phyloP scores from a whole-genome alignment of 2,329 filamentous ascomycete genomes.

The Ceratocystis destructans region DNA sequence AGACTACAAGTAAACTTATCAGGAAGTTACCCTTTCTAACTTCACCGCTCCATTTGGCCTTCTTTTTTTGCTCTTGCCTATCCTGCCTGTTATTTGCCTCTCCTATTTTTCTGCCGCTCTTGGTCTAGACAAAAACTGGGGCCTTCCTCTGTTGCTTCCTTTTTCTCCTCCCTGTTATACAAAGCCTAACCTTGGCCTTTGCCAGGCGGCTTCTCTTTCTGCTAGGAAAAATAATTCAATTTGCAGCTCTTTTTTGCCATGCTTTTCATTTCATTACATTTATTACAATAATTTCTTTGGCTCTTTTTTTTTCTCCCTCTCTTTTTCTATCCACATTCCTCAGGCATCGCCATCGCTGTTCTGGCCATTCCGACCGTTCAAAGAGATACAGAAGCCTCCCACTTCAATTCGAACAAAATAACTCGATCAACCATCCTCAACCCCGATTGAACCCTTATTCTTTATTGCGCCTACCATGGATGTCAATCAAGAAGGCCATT shows the following conservation, averaged over 20 bases:
- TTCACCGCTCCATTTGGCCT: not conserved
- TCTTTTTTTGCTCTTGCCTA: not conserved
- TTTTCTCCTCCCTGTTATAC: not conserved
- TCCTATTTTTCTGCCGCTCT: conserved; percentile 6
- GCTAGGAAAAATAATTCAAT: too few relatives aligned
- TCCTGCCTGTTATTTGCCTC: not conserved
- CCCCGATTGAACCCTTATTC: not conserved
- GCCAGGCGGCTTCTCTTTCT: too few relatives aligned
- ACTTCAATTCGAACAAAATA: not conserved
- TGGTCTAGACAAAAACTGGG: conserved; percentile 1
- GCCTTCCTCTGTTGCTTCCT: not conserved
- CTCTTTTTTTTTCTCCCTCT: not conserved
- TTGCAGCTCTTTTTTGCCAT: not conserved
- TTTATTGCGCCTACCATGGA: not conserved
- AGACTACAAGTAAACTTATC: too few relatives aligned
- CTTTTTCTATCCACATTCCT: not conserved
- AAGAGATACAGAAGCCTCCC: not conserved
- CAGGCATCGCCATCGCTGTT: too few relatives aligned
- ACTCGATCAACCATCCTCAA: not conserved
- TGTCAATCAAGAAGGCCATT: not conserved
- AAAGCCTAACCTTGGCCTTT: too few relatives aligned
- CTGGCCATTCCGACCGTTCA: too few relatives aligned
- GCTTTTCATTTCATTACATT: not conserved
- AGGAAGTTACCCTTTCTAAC: not conserved
- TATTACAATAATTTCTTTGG: too few relatives aligned